Conservation (phyloP, 2,329 filamentous ascomycete species). For the Fusarium sp. region DNA sequence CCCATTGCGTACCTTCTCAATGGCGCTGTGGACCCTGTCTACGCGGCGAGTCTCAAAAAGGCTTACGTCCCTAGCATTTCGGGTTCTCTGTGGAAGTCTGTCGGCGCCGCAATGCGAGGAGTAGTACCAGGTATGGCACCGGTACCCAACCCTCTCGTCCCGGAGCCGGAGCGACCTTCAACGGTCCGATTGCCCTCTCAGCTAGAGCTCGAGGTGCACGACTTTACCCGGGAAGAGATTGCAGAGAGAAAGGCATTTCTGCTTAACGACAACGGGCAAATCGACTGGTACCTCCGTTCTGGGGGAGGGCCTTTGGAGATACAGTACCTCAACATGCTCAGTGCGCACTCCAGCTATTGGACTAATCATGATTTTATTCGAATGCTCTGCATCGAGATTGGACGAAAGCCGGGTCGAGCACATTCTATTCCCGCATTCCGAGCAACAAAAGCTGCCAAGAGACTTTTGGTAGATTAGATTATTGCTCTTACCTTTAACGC, state of each 20-base stretch:
- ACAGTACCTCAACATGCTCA: conserved; percentile 96
- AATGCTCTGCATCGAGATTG: conserved; percentile 88
- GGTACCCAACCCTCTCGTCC: conserved; percentile 41
- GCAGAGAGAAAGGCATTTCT: conserved; percentile 88
- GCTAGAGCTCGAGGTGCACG: conserved; percentile 93
- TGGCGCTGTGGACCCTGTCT: conserved; percentile 83
- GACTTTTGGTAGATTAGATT: conserved; percentile 40
- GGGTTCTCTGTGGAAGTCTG: conserved; percentile 69
- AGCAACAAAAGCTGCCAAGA: conserved; percentile 63
- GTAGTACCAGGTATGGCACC: conserved; percentile 64
- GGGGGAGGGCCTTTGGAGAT: conserved; percentile 90
- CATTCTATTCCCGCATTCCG: conserved; percentile 66
- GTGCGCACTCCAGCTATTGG: conserved; percentile 97
- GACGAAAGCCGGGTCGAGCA: conserved; percentile 73
- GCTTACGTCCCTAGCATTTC: conserved; percentile 81
- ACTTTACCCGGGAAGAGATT: conserved; percentile 91
- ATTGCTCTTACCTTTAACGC: neutral
- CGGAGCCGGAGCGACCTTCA: conserved; percentile 48
- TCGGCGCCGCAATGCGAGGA: conserved; percentile 70
- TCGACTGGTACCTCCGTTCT: conserved; percentile 88
- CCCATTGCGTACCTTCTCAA: conserved; percentile 93
- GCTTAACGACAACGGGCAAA: conserved; percentile 95
- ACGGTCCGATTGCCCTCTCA: conserved; percentile 65
- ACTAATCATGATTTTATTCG: conserved; percentile 85
- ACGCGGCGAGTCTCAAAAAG: conserved; percentile 78